A percentile compares a stretch with the other conserved stretches of the same genome.
phyloP scores from a whole-genome alignment of 1,284 basidiomycete species.

The Meira nashicola region DNA sequence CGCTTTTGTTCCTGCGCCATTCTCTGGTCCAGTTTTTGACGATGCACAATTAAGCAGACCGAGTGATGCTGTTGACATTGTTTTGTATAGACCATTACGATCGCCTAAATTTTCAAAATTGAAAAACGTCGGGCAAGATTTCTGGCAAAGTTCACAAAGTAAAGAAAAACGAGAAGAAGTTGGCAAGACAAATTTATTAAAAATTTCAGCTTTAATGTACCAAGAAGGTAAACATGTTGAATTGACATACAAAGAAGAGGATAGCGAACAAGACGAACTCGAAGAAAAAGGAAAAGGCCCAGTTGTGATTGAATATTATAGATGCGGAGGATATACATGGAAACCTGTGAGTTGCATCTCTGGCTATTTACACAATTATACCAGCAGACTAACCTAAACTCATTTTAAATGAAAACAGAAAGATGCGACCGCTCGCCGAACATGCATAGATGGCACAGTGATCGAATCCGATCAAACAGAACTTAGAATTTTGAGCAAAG shows the following conservation, averaged over 20 bases:
- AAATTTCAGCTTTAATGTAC: slow-evolving; percentile 42
- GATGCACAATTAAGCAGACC: slow-evolving; percentile 24
- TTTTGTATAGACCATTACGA: slow-evolving; percentile 73
- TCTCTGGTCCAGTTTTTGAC: slow-evolving; percentile 44
- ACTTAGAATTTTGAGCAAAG: slow-evolving; percentile 9
- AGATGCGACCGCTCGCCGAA: background rate
- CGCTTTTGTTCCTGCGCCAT: slow-evolving; percentile 69
- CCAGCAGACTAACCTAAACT: background rate
- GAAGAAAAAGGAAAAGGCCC: slow-evolving; percentile 57
- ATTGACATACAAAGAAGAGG: slow-evolving; percentile 19
- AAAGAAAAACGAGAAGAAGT: background rate
- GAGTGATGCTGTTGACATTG: slow-evolving; percentile 63
- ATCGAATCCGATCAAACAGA: background rate
- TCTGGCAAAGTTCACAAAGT: background rate
- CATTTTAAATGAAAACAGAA: background rate
- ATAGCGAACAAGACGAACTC: slow-evolving; percentile 22
- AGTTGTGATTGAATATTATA: slow-evolving; percentile 71
- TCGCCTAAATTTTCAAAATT: slow-evolving; percentile 57
- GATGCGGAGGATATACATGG: slow-evolving; percentile 80
- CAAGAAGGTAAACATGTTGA: slow-evolving; percentile 32
- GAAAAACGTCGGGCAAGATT: background rate
- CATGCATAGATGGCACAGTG: slow-evolving; percentile 12
- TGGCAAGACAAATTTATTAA: slow-evolving; percentile 3
- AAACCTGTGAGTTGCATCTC: slow-evolving; percentile 4
- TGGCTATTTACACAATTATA: background rate